These are phyloP conservation scores for Sarcodon aspratus DNA, from an alignment of 768 basidiomycete genomes.

Conservation along the genomic window DNA sequence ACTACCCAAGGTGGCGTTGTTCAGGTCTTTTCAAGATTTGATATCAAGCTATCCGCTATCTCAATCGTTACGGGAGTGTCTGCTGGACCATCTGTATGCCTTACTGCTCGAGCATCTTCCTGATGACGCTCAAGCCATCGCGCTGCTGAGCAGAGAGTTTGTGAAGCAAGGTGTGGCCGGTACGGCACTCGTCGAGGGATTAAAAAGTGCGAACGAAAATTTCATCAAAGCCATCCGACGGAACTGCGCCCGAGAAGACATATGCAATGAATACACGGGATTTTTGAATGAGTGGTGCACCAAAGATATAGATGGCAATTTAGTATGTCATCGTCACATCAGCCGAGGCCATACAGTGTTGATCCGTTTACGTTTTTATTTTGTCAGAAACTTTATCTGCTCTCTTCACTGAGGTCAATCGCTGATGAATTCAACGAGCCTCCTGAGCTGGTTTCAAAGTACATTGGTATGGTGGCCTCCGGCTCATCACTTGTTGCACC, in stretches of 20 bases:
- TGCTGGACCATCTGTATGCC: slow-evolving; percentile 33
- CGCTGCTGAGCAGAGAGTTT: slow-evolving; percentile 25
- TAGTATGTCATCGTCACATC: slow-evolving; percentile 12
- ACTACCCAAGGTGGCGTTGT: slow-evolving; percentile 28
- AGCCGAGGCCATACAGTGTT: background rate
- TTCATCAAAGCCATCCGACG: slow-evolving; percentile 26
- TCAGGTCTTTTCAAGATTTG: slow-evolving; percentile 28
- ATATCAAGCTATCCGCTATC: slow-evolving; percentile 32
- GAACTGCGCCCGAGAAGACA: slow-evolving; percentile 11
- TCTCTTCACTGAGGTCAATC: slow-evolving; percentile 9
- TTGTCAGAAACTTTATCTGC: slow-evolving; percentile 15
- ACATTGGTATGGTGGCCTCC: too few relatives aligned
- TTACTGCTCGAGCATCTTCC: slow-evolving; percentile 27
- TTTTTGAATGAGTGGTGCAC: slow-evolving; percentile 39
- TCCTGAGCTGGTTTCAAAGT: too few relatives aligned
- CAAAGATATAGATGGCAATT: slow-evolving; percentile 16
- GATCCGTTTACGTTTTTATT: slow-evolving; percentile 1
- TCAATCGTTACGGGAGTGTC: slow-evolving; percentile 21
- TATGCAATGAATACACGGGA: slow-evolving; percentile 27
- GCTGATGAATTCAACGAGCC: too few relatives aligned
- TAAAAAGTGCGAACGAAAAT: slow-evolving; percentile 35
- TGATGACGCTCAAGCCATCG: slow-evolving; percentile 24
- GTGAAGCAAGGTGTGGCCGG: slow-evolving; percentile 27
- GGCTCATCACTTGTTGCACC: background rate
- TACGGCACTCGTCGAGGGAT: slow-evolving; percentile 42